These are phyloP conservation scores for Mycena pura DNA, from an alignment of 768 basidiomycete species.

Conservation along the genomic window DNA sequence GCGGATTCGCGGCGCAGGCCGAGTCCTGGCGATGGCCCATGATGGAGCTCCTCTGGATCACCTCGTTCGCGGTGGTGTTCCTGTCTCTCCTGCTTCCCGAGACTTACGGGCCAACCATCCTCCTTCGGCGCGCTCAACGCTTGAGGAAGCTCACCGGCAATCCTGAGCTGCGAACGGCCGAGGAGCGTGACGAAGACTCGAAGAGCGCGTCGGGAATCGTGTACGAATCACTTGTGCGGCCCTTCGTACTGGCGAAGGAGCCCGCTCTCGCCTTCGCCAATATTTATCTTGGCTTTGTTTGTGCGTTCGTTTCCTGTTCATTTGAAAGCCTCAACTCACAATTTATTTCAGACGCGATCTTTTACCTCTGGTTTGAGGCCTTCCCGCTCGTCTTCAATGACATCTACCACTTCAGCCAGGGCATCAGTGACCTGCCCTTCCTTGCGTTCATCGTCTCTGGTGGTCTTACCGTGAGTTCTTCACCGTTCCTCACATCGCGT, in stretches of 20 bases:
- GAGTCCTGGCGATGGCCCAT: conserved; percentile 42
- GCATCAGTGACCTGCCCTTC: conserved; percentile 38
- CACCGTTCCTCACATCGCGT: neutral
- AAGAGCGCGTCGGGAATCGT: conserved; percentile 23
- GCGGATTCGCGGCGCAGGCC: conserved; percentile 36
- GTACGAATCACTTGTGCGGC: conserved; percentile 33
- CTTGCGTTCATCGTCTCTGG: conserved; percentile 30
- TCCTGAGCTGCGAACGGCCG: conserved; percentile 27
- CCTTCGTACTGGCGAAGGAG: conserved; percentile 37
- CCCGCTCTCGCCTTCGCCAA: conserved; percentile 37
- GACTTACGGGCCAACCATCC: conserved; percentile 31
- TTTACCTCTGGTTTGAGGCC: conserved; percentile 41
- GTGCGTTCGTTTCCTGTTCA: too few species aligned
- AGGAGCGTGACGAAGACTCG: conserved; percentile 30
- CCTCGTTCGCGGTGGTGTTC: conserved; percentile 29
- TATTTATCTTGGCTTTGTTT: conserved; percentile 38
- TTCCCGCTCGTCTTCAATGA: conserved; percentile 40
- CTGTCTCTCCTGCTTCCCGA: conserved; percentile 39
- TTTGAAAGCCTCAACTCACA: too few species aligned
- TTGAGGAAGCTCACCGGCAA: conserved; percentile 38
- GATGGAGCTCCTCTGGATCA: conserved; percentile 40
- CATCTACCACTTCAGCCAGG: conserved; percentile 38
- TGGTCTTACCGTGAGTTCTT: conserved; percentile 10
- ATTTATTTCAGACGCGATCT: too few species aligned
- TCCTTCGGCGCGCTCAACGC: conserved; percentile 36